Base-by-base conservation (phyloP, 768 basidiomycete genomes). In the Podaxis sp. region DNA sequence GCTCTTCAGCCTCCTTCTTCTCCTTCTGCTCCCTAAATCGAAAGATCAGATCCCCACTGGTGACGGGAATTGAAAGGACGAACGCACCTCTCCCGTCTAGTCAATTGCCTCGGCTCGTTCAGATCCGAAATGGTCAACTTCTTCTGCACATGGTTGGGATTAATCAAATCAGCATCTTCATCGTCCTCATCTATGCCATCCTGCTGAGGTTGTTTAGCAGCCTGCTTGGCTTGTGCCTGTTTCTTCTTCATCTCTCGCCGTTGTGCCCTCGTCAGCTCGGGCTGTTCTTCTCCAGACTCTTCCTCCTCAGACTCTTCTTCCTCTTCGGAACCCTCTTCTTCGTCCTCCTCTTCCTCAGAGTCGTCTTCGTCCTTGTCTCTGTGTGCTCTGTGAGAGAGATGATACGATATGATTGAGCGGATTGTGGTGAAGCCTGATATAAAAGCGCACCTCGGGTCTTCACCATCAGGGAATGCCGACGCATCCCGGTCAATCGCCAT, bases 1-100 rank as follows among this genome's bases (percentile, higher is more conserved):
- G 80, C 28, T 94, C 93, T 71, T 92, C 86, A 1, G 94, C 92
- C 1, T 95, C 94, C 69, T 90, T 83, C 78, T 95, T 95, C 75
- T 96, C 94, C 72, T 95, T 95, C 71, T 87, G 88, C 71, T 97
- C 96, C 66, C 95, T 95, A 65, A 8, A 40, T 50, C n/a, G 13
- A 33, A 28, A 53, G 12, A 57, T 66, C 28, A 62, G 48, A 52
- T 6, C 36, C 30, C 15, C 57, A 37, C 49, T 50, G 36, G 22
- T n/a, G 40, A 4, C 5, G 33, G 2, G 57, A 36, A 15, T 12
- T 36, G 49, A 13, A 52, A 40, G 28, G 24, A 56, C 13, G 3
- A 30, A 56, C 76, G 30, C 64, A 87, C 91, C 86, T 82, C 72
- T 92, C 91, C 58, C 84, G 78, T 63, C 92, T 80, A 36, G 86